Evolutionary conservation across 148 eudicot species (phyloP).

Genomic region (Diospyros kaki): DNA sequence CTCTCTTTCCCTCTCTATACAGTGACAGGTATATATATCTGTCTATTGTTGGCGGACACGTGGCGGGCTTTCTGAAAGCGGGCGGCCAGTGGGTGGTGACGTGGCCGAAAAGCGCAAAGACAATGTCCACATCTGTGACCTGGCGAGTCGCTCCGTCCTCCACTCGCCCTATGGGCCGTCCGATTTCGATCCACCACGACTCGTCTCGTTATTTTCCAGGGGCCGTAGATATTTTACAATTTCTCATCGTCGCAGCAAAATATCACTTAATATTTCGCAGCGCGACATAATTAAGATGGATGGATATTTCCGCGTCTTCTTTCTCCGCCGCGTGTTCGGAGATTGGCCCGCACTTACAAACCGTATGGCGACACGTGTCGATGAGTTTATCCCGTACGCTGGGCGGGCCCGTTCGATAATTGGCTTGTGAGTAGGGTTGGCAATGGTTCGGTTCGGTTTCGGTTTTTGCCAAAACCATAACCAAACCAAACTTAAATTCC

Average conservation of each 20-base stretch:
- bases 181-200: slow-evolving; percentile 19
- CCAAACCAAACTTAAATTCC: too few relatives aligned
- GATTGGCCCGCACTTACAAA: too few relatives aligned
- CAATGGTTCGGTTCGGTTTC: too few relatives aligned
- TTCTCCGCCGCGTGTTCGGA: not conserved
- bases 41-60: not conserved
- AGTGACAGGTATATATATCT: not conserved
- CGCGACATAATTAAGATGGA: too few relatives aligned
- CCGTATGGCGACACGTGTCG: too few relatives aligned
- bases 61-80: not conserved
- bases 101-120: slow-evolving; percentile 14
- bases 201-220: not conserved
- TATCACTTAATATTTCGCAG: not conserved
- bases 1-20: not conserved
- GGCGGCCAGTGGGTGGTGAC: slow-evolving; percentile 14
- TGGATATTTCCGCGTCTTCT: not conserved
- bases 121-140: slow-evolving; percentile 6
- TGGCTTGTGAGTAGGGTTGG: too few relatives aligned
- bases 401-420: too few relatives aligned
- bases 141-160: too few relatives aligned
- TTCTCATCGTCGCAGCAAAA: not conserved
- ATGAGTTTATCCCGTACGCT: too few relatives aligned
- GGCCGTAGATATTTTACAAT: not conserved
- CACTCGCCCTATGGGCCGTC: not conserved
- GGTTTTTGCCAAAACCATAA: too few relatives aligned